These are phyloP conservation scores for Aspergillus sp. DNA, from an alignment of 2,329 filamentous ascomycete genomes.

Conservation along the genomic window DNA sequence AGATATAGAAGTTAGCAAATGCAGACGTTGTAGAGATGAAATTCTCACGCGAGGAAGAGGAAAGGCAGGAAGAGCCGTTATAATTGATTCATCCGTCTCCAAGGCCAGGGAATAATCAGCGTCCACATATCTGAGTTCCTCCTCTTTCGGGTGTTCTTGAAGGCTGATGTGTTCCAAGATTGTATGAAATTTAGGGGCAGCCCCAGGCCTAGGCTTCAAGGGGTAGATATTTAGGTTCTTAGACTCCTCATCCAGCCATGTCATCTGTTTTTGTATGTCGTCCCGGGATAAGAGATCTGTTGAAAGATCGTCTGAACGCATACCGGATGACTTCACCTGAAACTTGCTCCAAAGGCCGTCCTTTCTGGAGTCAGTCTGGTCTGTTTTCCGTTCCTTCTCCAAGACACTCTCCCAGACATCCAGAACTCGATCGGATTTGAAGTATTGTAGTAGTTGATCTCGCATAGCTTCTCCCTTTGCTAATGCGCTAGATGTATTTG, in stretches of 20 bases:
- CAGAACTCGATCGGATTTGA: constrained; percentile 35
- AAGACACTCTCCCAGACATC: constrained; percentile 31
- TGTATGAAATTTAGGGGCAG: constrained; percentile 32
- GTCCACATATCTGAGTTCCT: background rate
- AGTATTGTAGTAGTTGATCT: constrained; percentile 32
- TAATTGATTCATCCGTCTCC: constrained; percentile 18
- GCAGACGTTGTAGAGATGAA: background rate
- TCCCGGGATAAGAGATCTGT: constrained; percentile 11
- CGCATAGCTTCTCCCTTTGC: constrained; percentile 28
- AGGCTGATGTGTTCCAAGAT: constrained; percentile 27
- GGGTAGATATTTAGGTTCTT: constrained; percentile 31
- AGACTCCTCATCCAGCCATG: constrained; percentile 29
- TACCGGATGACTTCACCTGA: constrained; percentile 25
- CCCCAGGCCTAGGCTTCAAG: constrained; percentile 27
- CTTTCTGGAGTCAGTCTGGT: constrained; percentile 16
- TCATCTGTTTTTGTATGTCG: constrained; percentile 26
- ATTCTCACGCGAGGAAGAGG: constrained; percentile 11
- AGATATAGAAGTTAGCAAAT: background rate
- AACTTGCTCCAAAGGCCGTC: constrained; percentile 33
- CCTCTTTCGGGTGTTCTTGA: constrained; percentile 20
- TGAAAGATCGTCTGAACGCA: constrained; percentile 8
- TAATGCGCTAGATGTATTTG: constrained; percentile 10
- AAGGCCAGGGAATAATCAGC: constrained; percentile 1
- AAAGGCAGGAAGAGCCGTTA: constrained; percentile 31
- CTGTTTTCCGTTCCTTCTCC: constrained; percentile 20